A percentile compares a stretch with the other conserved stretches of the same genome.
Evolutionary conservation across 75 land plant genomes (phyloP).

Genomic region (Ceratopteris richardii): DNA sequence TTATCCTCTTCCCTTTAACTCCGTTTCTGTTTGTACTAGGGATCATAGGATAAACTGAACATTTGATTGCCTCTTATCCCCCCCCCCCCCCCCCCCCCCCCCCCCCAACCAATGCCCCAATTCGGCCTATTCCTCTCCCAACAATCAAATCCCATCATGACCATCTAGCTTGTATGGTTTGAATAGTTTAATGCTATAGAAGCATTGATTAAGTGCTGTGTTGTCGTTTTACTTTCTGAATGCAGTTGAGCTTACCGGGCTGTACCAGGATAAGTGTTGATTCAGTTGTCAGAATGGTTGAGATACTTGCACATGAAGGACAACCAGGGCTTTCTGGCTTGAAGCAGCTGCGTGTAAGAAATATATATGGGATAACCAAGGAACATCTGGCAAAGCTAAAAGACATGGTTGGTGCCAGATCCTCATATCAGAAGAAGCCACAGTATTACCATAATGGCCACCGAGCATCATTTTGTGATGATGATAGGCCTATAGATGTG

Average conservation of each 20-base stretch:
- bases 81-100: neutral
- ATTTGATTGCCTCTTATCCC: no score
- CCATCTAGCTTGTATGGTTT: no score
- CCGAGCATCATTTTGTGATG: constrained; percentile 28
- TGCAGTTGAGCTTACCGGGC: constrained; percentile 74
- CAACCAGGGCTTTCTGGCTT: constrained; percentile 22
- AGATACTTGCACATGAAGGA: constrained; percentile 21
- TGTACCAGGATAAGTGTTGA: constrained; percentile 65
- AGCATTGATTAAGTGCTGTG: no score
- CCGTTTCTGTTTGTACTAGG: no score
- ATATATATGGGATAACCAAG: constrained; percentile 45
- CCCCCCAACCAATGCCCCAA: neutral
- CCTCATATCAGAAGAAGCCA: constrained; percentile 18
- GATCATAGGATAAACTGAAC: no score
- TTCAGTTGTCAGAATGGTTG: constrained; percentile 44
- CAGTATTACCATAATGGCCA: constrained; percentile 43
- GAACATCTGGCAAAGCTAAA: constrained; percentile 44
- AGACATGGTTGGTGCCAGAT: neutral
- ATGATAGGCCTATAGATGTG: constrained; percentile 57
- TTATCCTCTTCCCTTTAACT: no score
- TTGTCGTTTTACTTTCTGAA: no score
- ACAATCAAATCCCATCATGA: no score
- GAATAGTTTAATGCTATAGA: no score
- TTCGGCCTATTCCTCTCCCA: neutral
- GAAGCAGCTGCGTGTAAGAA: constrained; percentile 53